Percentiles rank a stretch among this genome's conserved stretches.
Conservation (phyloP, 2,329 filamentous ascomycete genomes). For the Colletotrichum echinochloae region DNA sequence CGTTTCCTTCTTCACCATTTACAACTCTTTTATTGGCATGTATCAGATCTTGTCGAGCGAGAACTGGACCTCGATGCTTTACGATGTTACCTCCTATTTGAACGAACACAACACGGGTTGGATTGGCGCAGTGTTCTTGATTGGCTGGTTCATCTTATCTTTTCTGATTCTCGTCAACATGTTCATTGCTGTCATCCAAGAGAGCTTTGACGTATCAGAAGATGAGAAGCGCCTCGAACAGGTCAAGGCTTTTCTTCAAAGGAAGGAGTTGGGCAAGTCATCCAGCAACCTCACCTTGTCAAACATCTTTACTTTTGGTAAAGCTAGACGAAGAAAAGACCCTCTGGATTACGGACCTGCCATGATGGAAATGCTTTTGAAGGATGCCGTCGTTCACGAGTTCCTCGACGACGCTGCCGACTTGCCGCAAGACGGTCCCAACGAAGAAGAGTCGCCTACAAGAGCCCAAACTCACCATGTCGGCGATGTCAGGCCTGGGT, state of each 20-base stretch:
- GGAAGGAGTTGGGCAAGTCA: conserved; percentile 83
- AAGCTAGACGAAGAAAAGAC: conserved; percentile 74
- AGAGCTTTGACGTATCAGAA: conserved; percentile 98
- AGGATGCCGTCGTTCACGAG: conserved; percentile 93
- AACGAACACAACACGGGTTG: conserved; percentile 78
- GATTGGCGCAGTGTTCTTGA: conserved; percentile 91
- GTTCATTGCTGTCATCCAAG: conserved; percentile 99
- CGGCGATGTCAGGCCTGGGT: conserved; percentile 65
- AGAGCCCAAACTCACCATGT: conserved; percentile 51
- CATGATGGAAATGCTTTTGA: conserved; percentile 94
- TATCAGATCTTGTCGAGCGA: conserved; percentile 97
- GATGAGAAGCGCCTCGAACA: conserved; percentile 98
- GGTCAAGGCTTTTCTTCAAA: conserved; percentile 92
- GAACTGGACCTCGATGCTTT: conserved; percentile 92
- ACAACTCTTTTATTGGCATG: conserved; percentile 97
- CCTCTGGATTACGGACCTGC: conserved; percentile 92
- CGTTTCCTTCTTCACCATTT: conserved; percentile 89
- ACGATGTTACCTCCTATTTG: conserved; percentile 80
- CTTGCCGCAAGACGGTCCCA: conserved; percentile 52
- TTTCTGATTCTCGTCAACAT: conserved; percentile 98
- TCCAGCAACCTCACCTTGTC: conserved; percentile 81
- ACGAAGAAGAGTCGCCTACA: conserved; percentile 49
- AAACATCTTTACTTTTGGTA: conserved; percentile 74
- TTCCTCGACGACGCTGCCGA: conserved; percentile 84
- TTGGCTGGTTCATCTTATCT: conserved; percentile 94